Base-by-base conservation (phyloP, 2,329 filamentous ascomycete species). In the Talaromyces atroroseus region DNA sequence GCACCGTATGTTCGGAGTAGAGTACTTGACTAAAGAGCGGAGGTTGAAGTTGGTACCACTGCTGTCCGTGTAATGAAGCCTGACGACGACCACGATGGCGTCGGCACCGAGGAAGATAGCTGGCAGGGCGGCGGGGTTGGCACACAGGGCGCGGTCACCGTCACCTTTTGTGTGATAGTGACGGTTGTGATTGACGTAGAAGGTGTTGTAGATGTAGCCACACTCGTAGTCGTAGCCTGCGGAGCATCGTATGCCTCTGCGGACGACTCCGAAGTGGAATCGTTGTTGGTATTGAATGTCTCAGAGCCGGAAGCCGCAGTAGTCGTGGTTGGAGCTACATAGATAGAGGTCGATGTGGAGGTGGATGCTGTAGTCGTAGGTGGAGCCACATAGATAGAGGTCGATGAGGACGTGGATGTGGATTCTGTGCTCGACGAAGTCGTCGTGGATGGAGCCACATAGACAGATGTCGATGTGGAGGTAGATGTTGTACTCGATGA, bases 151-250 rank as follows among this genome's bases (percentile, higher is more conserved):
- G 23, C 40, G 38, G 49, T 52, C 23, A 52, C 49, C 2, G 49
- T 52, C 49, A 51, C 49, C n/a, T 21, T 40, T n/a, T 23, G n/a
- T 21, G 26, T 52, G 49, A 52, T 52, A 3, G 49, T 52, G 18
- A 52, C 18, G 49, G 38, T 52, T 24, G 38, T 44, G 29, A 38
- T 52, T n/a, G 36, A 18, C 49, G 23, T 18, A 18, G 38, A 14
- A 11, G 36, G 29, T 10, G 49, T 14, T 32, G 49, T 52, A 32
- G 49, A 32, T 23, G 49, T 52, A 11, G 38, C n/a, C 5, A 24
- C 49, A 42, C n/a, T 32, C 6, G 36, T 42, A 29, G 36, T 14
- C 14, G 24, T 36, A 20, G n/a, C 23, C 38, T 44, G 23, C 6
- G 32, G 12, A 3, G 38, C 46, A 18, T 14, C 29, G 26, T 49